Evolutionary conservation across 805 yeast species (phyloP).

Genomic region (Candida nitratophila): DNA sequence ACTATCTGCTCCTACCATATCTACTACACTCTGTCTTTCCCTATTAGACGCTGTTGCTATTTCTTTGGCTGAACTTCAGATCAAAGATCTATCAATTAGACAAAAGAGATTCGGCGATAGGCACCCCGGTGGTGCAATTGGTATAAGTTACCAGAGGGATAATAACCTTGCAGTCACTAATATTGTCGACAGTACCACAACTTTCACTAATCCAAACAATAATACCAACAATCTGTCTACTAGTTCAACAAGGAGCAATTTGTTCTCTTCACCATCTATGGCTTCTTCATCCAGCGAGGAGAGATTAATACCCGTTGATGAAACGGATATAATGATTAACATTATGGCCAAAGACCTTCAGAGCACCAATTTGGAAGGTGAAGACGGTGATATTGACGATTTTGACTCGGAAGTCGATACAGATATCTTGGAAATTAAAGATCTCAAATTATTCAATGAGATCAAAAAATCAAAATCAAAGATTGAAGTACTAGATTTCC

Average conservation of each 20-base stretch:
- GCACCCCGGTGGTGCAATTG: constrained; percentile 93
- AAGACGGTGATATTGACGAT: neutral
- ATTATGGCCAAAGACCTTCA: neutral
- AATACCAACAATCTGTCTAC: constrained; percentile 10
- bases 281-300: neutral
- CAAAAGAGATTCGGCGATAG: constrained; percentile 53
- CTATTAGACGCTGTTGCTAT: constrained; percentile 74
- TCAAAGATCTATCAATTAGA: constrained; percentile 47
- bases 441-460: constrained; percentile 14
- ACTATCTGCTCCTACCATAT: constrained; percentile 79
- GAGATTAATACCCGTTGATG: neutral
- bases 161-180: neutral
- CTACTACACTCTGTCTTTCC: constrained; percentile 70
- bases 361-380: neutral
- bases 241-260: neutral
- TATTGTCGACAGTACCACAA: neutral
- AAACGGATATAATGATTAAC: neutral
- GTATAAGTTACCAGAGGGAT: constrained; percentile 33
- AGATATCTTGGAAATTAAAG: constrained; percentile 11
- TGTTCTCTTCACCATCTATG: neutral
- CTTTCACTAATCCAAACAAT: neutral
- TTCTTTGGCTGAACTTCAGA: constrained; percentile 63
- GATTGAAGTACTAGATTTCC: constrained; percentile 12
- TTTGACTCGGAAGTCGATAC: constrained; percentile 9
- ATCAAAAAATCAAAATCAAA: constrained; percentile 21